Evolutionary conservation across 768 basidiomycete species (phyloP), one percentile per base, ranked within the genome.

Genomic region (Lactarius sanguifluus): DNA sequence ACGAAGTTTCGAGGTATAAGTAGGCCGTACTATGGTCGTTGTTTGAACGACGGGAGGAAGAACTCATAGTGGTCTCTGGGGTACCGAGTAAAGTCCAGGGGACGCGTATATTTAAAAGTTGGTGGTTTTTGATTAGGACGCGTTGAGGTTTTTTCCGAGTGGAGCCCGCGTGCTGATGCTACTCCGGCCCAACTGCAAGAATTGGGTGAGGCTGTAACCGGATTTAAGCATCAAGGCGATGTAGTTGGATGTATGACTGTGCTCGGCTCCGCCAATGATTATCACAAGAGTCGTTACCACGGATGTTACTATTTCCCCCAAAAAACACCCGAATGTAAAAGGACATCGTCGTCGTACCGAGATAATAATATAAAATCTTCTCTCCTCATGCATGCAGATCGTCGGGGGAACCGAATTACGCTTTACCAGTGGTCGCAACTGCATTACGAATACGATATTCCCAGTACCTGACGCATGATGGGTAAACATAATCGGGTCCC

Each of bases 371-470:
- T 64, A 56, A 40, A 55, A 55, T 25, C 36, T 41, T 56, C 34
- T 57, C 34, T 56, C 50, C 59, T 55, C 34, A 59, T 32, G 41
- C 45, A 58, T 5, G 28, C 30, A 62, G 45, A 36, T 58, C 38
- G 57, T 50, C 15, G 38, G 15, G 16, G 47, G 25, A 30, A 40
- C 36, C 36, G 38, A 36, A 34, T 64, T 54, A 65, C 15, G 64
- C 47, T 54, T 28, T 16, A 32, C 45, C 23, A 41, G 55, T 38
- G 6, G 36, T 41, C 20, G 63, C 59, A 15, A 72, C 66, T n/a
- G 81, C 84, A 65, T 86, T 83, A 62, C 79, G 81, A 69, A 87
- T 85, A n/a, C 90, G 85, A 67, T 85, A 85, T 62, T 89, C 88
- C 90, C 90, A 91, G 74, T 91, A 91, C 73, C 90, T 91, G 71